Conservation (phyloP, 164 flowering plant genomes). For the Macadamia tetraphylla region DNA sequence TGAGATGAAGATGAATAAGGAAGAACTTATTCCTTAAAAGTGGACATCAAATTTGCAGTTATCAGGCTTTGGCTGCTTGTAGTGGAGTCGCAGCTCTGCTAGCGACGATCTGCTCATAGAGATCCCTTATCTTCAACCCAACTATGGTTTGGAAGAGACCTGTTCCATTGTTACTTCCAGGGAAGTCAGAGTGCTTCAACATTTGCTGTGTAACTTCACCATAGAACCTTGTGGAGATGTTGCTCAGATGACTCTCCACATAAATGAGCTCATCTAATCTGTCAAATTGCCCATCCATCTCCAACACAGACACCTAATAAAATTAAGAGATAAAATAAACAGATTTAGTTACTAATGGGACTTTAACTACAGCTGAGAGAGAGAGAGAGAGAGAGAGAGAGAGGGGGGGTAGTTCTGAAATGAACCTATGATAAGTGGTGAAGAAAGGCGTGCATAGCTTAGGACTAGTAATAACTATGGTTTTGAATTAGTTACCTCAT, state of each 20-base stretch:
- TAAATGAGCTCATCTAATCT: conserved; percentile 92
- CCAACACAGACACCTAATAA: conserved; percentile 75
- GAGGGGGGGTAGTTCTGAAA: no score
- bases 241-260: conserved; percentile 89
- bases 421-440: no score
- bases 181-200: conserved; percentile 89
- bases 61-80: conserved; percentile 57
- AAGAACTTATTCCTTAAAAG: no score
- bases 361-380: no score
- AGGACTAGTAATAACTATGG: no score
- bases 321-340: neutral
- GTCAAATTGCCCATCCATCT: conserved; percentile 98
- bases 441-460: no score
- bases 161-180: conserved; percentile 94
- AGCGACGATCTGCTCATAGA: conserved; percentile 66
- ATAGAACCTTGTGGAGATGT: conserved; percentile 83
- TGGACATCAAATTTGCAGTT: neutral
- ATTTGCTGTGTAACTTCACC: conserved; percentile 96
- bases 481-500: no score
- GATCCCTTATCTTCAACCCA: conserved; percentile 86
- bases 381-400: no score
- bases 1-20: neutral
- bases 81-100: conserved; percentile 41
- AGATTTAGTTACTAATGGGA: neutral
- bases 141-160: conserved; percentile 92